Evolutionary conservation across 164 flowering plant species (phyloP).

Genomic region (Chloranthus sessilifolius): DNA sequence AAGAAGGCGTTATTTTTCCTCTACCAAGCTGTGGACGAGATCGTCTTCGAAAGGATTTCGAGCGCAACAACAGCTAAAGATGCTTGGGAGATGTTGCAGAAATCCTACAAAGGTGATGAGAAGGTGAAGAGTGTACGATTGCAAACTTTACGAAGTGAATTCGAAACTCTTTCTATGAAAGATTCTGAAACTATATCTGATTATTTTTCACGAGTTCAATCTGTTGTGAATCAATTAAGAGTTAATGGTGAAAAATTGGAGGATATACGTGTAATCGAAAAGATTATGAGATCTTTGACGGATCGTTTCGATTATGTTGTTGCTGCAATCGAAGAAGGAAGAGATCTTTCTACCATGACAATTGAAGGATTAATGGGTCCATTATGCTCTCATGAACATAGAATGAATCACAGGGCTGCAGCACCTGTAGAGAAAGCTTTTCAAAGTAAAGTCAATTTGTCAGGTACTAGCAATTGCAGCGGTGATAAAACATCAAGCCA

Average conservation of each 20-base stretch:
- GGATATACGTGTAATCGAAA: background rate
- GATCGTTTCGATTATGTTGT: slow-evolving; percentile 1
- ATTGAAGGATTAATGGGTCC: background rate
- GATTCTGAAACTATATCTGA: background rate
- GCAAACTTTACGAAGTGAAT: background rate
- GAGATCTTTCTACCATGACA: background rate
- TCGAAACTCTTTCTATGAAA: background rate
- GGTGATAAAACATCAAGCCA: no score
- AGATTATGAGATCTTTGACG: background rate
- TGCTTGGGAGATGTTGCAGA: no score
- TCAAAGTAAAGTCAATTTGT: background rate
- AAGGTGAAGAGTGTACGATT: no score
- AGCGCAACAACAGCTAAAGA: no score
- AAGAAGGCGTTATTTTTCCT: no score
- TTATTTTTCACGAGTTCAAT: background rate
- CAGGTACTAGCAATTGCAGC: no score
- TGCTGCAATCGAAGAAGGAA: slow-evolving; percentile 1
- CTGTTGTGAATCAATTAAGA: background rate
- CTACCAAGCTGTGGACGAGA: no score
- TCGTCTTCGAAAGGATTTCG: no score
- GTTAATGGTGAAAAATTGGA: background rate
- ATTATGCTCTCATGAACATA: background rate
- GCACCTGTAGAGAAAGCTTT: background rate
- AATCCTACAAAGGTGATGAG: no score
- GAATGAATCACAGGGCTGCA: background rate